Percentiles rank a stretch among this genome's conserved stretches.
Evolutionary conservation across 768 basidiomycete species (phyloP).

Genomic region (Phlebiopsis gigantea): DNA sequence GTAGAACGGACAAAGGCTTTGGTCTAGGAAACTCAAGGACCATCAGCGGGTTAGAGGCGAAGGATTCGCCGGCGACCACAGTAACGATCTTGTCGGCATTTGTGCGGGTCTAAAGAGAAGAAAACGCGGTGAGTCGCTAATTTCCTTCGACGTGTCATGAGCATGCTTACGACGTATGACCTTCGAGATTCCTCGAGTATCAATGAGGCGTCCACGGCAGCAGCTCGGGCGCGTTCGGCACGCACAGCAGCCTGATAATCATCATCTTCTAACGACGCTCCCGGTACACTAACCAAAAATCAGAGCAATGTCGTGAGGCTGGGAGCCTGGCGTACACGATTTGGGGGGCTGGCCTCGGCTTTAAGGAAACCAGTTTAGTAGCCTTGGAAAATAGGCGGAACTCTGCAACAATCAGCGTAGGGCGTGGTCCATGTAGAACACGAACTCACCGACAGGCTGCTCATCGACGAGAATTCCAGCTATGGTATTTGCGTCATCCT

Average conservation of each 20-base stretch:
- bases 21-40: conserved; percentile 6
- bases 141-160: not conserved
- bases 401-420: conserved; percentile 4
- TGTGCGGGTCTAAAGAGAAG: not conserved
- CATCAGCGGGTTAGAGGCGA: not conserved
- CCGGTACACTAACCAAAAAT: conserved; percentile 18
- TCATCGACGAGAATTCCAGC: not conserved
- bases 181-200: conserved; percentile 20
- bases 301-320: not conserved
- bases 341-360: conserved; percentile 16
- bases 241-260: conserved; percentile 22
- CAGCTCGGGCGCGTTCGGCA: conserved; percentile 20
- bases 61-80: not conserved
- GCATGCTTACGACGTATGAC: conserved; percentile 18
- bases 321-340: conserved; percentile 13
- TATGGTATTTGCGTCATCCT: not conserved
- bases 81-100: conserved; percentile 4
- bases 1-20: not conserved
- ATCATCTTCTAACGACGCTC: conserved; percentile 27
- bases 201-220: conserved; percentile 26
- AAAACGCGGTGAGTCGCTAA: not conserved
- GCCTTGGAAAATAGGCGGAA: conserved; percentile 23
- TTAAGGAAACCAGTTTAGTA: conserved; percentile 17
- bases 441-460: not conserved
- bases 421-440: not conserved